phyloP scores from a whole-genome alignment of 2,329 filamentous ascomycete species.

The Thielaviopsis euricoi region DNA sequence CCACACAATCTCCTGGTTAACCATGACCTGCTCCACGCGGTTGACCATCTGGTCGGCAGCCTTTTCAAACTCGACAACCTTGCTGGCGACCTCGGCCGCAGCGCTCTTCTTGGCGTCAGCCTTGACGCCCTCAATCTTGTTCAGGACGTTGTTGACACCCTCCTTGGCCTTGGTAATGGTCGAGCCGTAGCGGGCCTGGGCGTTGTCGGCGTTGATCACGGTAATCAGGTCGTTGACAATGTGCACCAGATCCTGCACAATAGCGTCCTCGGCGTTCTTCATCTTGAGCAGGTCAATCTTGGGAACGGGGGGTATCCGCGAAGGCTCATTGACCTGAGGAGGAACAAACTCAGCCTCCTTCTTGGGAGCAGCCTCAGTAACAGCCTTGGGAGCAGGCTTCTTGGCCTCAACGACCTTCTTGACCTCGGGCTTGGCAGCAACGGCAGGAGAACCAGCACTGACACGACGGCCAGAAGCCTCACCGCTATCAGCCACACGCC shows the following conservation, averaged over 20 bases:
- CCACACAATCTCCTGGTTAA: slow-evolving; percentile 65
- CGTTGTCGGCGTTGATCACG: slow-evolving; percentile 75
- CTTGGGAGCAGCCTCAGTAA: slow-evolving; percentile 17
- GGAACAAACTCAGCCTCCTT: slow-evolving; percentile 27
- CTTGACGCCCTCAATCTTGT: slow-evolving; percentile 62
- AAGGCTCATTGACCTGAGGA: slow-evolving; percentile 51
- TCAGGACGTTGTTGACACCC: slow-evolving; percentile 61
- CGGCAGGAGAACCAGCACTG: slow-evolving; percentile 32
- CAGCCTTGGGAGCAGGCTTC: slow-evolving; percentile 18
- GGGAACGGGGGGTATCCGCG: slow-evolving; percentile 43
- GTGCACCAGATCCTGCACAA: slow-evolving; percentile 85
- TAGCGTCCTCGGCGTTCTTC: slow-evolving; percentile 61
- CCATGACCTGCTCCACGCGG: slow-evolving; percentile 72
- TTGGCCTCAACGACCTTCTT: slow-evolving; percentile 18
- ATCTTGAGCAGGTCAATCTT: slow-evolving; percentile 67
- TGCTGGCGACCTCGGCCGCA: slow-evolving; percentile 56
- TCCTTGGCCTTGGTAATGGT: slow-evolving; percentile 75
- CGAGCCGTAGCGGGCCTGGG: slow-evolving; percentile 58
- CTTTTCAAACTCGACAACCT: slow-evolving; percentile 63
- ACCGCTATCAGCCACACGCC: slow-evolving; percentile 52
- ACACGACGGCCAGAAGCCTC: slow-evolving; percentile 42
- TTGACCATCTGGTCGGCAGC: slow-evolving; percentile 76
- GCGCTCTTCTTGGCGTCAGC: slow-evolving; percentile 51
- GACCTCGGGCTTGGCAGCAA: slow-evolving; percentile 16
- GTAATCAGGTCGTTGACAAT: slow-evolving; percentile 94